Evolutionary conservation across 1,284 basidiomycete genomes (phyloP), one percentile per base, ranked within the genome.

Genomic region (Boletus mariae): DNA sequence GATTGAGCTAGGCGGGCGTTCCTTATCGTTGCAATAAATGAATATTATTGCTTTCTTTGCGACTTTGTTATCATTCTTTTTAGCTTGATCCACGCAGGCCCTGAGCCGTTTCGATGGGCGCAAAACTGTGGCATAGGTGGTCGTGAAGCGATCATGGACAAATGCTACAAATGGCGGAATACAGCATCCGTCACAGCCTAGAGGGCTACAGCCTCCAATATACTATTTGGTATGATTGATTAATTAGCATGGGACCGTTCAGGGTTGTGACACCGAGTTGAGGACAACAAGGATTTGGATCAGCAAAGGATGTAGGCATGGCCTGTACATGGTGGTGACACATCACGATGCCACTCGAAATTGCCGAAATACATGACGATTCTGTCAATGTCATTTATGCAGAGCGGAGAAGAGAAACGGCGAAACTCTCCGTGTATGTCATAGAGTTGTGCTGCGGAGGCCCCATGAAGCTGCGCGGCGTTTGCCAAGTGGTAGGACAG

Each of bases 1-100:
- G 82, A 88, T 86, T 87, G 85, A 87, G 84, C 84, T 86, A 86
- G 83, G 83, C 84, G 80, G 84, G 83, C 83, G n/a, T 32, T 43
- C 1, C 17, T 40, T 10, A 23, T n/a, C 15, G 11, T 4, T 20
- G 3, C 1, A 5, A 3, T 4, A 1, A 20, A 38, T 0, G 11
- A 4, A 3, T 10, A 38, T 10, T 20, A 17, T 37, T 8, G 11
- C 37, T 17, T 6, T 41, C 23, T 13, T 10, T 10, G 37, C 4
- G n/a, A 40, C 37, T 40, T n/a, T 1, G 26, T 26, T 26, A 26
- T 26, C 26, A 5, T 8, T 26, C 7, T 26, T 26, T 26, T 26
- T 26, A 26, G 4, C 12, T 32, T 9, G 35, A n/a, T 37, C 38
- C 10, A n/a, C n/a, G 40, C 40, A 17, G 3, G 37, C 17, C 17